Conservation (phyloP, 176 grass and related monocot species). For the Carex kokanica region DNA sequence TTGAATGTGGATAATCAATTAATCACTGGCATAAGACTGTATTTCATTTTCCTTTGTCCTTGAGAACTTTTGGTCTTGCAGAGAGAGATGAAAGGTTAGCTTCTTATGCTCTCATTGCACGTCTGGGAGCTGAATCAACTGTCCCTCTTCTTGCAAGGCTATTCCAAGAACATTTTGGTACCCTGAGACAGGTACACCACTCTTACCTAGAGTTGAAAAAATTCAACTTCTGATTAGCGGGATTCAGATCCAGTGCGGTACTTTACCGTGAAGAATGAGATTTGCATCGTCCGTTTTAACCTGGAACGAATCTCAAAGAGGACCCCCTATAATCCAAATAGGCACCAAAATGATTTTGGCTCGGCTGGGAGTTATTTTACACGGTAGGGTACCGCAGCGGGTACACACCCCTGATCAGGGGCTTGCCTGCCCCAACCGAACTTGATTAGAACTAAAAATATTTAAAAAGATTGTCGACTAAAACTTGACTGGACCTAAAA, state of each 20-base stretch:
- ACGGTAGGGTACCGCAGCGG: no score
- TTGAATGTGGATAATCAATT: slow-evolving; percentile 8
- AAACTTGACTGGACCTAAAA: not conserved
- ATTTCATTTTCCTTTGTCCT: slow-evolving; percentile 28
- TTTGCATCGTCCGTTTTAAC: no score
- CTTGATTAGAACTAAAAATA: slow-evolving; percentile 1
- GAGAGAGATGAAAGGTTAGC: slow-evolving; percentile 89
- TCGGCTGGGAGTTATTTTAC: no score
- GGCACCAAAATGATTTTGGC: no score
- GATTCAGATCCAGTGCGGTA: no score
- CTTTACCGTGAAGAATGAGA: no score
- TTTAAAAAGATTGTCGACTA: not conserved
- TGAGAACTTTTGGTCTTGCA: slow-evolving; percentile 42
- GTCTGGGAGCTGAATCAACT: slow-evolving; percentile 64
- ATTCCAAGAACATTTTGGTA: slow-evolving; percentile 70
- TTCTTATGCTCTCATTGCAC: slow-evolving; percentile 92
- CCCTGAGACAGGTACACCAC: slow-evolving; percentile 63
- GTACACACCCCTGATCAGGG: no score
- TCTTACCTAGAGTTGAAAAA: not conserved
- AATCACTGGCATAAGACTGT: not conserved
- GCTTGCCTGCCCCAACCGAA: not conserved
- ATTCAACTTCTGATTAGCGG: not conserved
- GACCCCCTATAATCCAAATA: no score
- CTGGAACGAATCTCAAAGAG: no score
- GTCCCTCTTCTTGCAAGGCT: slow-evolving; percentile 70